phyloP scores from a whole-genome alignment of 2,329 filamentous ascomycete genomes.

The Phaeosphaeriaceae sp. region DNA sequence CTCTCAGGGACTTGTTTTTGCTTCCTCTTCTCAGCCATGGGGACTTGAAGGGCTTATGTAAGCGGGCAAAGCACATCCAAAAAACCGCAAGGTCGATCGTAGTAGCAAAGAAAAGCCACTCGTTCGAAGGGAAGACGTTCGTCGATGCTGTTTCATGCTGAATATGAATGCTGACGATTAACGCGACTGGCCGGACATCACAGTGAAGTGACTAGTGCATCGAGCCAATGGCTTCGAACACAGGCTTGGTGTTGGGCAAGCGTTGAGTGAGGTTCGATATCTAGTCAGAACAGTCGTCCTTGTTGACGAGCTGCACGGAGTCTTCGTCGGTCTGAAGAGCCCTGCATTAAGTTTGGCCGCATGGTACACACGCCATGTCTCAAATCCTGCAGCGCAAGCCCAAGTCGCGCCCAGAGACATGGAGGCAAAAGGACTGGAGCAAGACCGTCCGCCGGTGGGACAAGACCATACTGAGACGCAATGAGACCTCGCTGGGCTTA shows the following conservation, averaged over 20 bases:
- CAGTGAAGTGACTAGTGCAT: conserved; percentile 55
- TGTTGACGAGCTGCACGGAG: conserved; percentile 59
- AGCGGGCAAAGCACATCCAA: conserved; percentile 93
- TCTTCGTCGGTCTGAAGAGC: conserved; percentile 32
- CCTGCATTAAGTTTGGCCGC: conserved; percentile 14
- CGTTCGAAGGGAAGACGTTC: conserved; percentile 60
- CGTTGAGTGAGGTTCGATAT: conserved; percentile 53
- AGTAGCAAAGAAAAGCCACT: conserved; percentile 26
- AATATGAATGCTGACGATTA: conserved; percentile 67
- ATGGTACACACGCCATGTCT: conserved; percentile 33
- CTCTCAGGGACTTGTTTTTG: conserved; percentile 95
- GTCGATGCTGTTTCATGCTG: conserved; percentile 60
- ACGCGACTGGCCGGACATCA: conserved; percentile 69
- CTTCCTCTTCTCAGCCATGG: conserved; percentile 70
- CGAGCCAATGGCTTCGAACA: conserved; percentile 54
- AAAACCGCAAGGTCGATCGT: conserved; percentile 76
- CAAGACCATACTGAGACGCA: conserved; percentile 39
- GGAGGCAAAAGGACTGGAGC: conserved; percentile 45
- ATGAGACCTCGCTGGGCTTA: conserved; percentile 61
- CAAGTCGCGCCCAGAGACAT: conserved; percentile 23
- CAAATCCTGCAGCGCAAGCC: conserved; percentile 32
- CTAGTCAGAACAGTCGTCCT: conserved; percentile 43
- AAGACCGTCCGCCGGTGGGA: conserved; percentile 44
- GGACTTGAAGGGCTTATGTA: conserved; percentile 66
- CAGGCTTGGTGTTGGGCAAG: conserved; percentile 52